Conservation (phyloP, 1,284 basidiomycete genomes). For the Spongiforma sp. region DNA sequence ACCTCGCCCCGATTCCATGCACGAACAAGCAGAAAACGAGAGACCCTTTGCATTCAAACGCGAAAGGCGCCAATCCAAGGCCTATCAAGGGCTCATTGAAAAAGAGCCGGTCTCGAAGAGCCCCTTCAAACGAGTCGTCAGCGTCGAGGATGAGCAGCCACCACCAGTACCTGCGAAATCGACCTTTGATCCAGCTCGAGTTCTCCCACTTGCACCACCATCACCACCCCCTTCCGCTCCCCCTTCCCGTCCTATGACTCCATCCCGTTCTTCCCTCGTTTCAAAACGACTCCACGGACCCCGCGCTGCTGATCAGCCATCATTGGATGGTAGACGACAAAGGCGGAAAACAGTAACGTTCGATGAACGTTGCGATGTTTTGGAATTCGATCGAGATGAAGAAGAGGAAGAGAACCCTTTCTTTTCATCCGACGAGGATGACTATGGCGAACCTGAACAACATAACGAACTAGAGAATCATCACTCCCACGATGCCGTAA, state of each 20-base stretch:
- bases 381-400: conserved; percentile 81
- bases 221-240: conserved; percentile 34
- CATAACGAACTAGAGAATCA: conserved; percentile 24
- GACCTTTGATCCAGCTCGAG: neutral
- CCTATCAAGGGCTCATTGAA: conserved; percentile 74
- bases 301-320: conserved; percentile 57
- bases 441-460: conserved; percentile 34
- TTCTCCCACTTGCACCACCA: conserved; percentile 25
- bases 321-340: conserved; percentile 50
- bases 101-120: conserved; percentile 85
- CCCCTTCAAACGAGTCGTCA: conserved; percentile 65
- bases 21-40: conserved; percentile 72
- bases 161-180: conserved; percentile 35
- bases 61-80: conserved; percentile 77
- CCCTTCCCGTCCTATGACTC: conserved; percentile 48
- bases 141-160: conserved; percentile 29
- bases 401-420: conserved; percentile 56
- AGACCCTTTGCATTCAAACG: conserved; percentile 72
- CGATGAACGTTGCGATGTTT: conserved; percentile 84
- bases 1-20: conserved; percentile 67
- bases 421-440: conserved; percentile 43
- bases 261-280: conserved; percentile 76
- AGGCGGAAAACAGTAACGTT: conserved; percentile 87
- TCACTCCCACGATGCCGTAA: conserved; percentile 18
- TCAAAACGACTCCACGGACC: conserved; percentile 86